Conservation (phyloP, 305 asterid genomes). For the Ilex paraguariensis region DNA sequence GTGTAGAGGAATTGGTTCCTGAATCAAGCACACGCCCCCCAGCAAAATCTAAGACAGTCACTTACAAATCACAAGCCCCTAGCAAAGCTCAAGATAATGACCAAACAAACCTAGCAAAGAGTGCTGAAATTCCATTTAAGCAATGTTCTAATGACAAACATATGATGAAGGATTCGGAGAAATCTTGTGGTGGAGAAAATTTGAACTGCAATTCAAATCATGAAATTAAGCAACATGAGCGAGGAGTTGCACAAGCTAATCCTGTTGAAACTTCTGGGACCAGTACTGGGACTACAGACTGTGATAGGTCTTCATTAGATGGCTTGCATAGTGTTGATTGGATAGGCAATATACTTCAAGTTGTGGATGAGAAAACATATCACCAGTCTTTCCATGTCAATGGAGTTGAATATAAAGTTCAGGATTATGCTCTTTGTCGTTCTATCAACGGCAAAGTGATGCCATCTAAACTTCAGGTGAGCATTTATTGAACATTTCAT, state of each 20-base stretch:
- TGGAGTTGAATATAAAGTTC: slow-evolving; percentile 54
- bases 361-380: slow-evolving; percentile 52
- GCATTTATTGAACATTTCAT: slow-evolving; percentile 21
- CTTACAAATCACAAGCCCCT: slow-evolving; percentile 26
- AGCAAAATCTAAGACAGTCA: slow-evolving; percentile 18
- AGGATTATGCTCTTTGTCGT: slow-evolving; percentile 62
- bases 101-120: slow-evolving; percentile 11
- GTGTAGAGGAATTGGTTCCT: slow-evolving; percentile 27
- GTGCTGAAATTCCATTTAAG: slow-evolving; percentile 30
- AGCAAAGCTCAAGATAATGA: slow-evolving; percentile 21
- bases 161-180: slow-evolving; percentile 24
- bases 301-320: slow-evolving; percentile 30
- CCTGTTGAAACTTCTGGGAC: slow-evolving; percentile 33
- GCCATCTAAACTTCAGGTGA: slow-evolving; percentile 88
- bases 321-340: slow-evolving; percentile 49
- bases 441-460: slow-evolving; percentile 43
- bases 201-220: slow-evolving; percentile 23
- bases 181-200: slow-evolving; percentile 34
- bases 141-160: slow-evolving; percentile 35
- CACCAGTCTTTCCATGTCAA: slow-evolving; percentile 63
- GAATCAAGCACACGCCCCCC: slow-evolving; percentile 32
- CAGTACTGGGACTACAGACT: slow-evolving; percentile 28
- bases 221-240: slow-evolving; percentile 28
- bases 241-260: slow-evolving; percentile 31
- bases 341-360: slow-evolving; percentile 57